Evolutionary conservation across 2,329 filamentous ascomycete species (phyloP), one percentile per base, ranked within the genome.

Genomic region (Dactylonectria macrodidyma): DNA sequence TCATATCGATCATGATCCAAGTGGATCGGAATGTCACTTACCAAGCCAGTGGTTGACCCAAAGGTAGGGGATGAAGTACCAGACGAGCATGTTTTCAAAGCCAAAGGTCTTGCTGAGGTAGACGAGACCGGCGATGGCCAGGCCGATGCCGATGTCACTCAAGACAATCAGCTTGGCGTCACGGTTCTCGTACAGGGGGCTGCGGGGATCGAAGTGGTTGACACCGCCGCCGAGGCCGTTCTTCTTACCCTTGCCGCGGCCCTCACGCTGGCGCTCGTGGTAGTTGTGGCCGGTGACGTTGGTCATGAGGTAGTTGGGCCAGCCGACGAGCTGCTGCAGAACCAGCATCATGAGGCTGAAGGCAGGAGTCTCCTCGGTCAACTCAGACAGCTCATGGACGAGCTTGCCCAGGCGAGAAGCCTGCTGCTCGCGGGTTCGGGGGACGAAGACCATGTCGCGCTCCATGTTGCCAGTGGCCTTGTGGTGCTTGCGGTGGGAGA

Each of bases 31-130:
- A n/a, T 44, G 6, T 8, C 59, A 65, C 93, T 88, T 91, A 96
- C 94, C 93, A 64, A 98, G 92, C 95, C 95, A 98, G 90, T 98
- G 95, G 89, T 98, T 97, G 64, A 98, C 95, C 95, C 95, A 98
- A 69, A 98, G 87, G 82, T 98, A 99, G 44, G 96, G 96, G 66
- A 97, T 79, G 78, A 95, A 91, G 85, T 99, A 99, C 95, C 96
- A 98, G 71, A 99, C 92, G 67, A 93, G 84, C 81, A 98, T 86
- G 86, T 98, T 98, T 79, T 86, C 81, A 87, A 91, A 95, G 78
- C 96, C 96, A 76, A 92, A 98, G 64, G 83, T 93, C 81, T 90
- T 90, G 76, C 91, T 91, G 73, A 98, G 85, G 76, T 87, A 87
- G 82, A 88, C 88, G 68, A 97, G 88, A 59, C 83, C 85, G 68